phyloP scores from a whole-genome alignment of 257 asterid species.

The Eucommia ulmoides region DNA sequence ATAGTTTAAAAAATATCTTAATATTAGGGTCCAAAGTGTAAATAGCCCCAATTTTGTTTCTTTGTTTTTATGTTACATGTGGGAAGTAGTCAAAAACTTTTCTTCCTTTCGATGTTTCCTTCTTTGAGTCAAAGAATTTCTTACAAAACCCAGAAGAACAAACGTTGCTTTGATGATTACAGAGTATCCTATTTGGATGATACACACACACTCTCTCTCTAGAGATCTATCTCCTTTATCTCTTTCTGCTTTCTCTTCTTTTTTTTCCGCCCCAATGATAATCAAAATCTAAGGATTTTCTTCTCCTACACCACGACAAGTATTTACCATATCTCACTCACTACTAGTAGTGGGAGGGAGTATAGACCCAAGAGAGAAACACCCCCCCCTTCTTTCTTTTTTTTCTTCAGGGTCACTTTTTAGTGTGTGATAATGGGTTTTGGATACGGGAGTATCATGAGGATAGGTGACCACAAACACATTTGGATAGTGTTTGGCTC shows the following conservation, averaged over 20 bases:
- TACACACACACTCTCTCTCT: conserved; percentile 14
- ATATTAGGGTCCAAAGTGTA: conserved; percentile 3
- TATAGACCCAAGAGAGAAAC: background rate
- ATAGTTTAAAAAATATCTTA: too few species aligned
- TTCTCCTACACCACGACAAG: background rate
- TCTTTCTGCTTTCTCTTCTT: conserved; percentile 14
- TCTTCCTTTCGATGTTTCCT: conserved; percentile 38
- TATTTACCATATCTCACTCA: background rate
- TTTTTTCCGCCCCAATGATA: background rate
- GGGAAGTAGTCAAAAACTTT: conserved; percentile 8
- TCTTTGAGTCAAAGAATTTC: conserved; percentile 73
- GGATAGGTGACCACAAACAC: background rate
- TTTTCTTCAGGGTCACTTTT: too few species aligned
- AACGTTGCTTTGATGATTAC: conserved; percentile 69
- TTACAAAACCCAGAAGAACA: conserved; percentile 28
- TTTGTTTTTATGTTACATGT: conserved; percentile 2
- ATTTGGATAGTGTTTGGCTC: conserved; percentile 11
- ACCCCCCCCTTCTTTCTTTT: too few species aligned
- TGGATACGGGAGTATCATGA: background rate
- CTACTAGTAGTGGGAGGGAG: too few species aligned
- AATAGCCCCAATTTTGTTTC: background rate
- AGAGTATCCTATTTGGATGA: conserved; percentile 41
- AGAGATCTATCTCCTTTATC: conserved; percentile 13
- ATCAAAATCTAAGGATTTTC: background rate
- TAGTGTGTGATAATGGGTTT: too few species aligned